Conservation (phyloP, 1,284 basidiomycete genomes). For the Heterobasidion occidentale region DNA sequence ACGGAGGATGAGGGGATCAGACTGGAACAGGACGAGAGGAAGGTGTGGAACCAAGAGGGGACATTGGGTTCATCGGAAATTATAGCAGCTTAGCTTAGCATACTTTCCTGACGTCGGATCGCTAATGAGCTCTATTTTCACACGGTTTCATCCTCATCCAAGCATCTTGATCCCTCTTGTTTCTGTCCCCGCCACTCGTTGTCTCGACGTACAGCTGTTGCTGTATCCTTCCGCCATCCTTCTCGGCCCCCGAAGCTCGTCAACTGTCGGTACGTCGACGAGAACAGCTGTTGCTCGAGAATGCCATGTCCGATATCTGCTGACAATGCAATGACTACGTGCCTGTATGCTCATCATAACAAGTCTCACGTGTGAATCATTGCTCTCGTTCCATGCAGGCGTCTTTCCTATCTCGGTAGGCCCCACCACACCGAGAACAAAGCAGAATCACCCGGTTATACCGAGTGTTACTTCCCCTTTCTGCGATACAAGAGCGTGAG, state of each 20-base stretch:
- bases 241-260: background rate
- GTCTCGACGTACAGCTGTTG: background rate
- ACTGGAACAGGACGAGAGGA: conserved; percentile 10
- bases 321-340: background rate
- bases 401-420: background rate
- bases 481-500: too few species aligned
- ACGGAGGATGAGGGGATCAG: conserved; percentile 10
- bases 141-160: conserved; percentile 14
- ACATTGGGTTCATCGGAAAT: conserved; percentile 19
- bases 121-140: conserved; percentile 25
- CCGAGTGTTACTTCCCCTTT: too few species aligned
- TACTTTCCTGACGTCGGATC: conserved; percentile 14
- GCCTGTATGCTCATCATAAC: background rate
- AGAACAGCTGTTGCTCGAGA: background rate
- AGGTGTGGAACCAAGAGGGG: conserved; percentile 15
- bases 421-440: too few species aligned
- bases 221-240: background rate
- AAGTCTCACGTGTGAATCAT: background rate
- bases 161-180: background rate
- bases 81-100: conserved; percentile 13
- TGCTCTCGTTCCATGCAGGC: too few species aligned
- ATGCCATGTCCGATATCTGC: background rate
- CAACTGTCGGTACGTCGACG: background rate
- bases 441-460: too few species aligned
- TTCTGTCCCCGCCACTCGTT: background rate